Evolutionary conservation across 305 asterid genomes (phyloP).

Genomic region (Solanum aculeatissimum): DNA sequence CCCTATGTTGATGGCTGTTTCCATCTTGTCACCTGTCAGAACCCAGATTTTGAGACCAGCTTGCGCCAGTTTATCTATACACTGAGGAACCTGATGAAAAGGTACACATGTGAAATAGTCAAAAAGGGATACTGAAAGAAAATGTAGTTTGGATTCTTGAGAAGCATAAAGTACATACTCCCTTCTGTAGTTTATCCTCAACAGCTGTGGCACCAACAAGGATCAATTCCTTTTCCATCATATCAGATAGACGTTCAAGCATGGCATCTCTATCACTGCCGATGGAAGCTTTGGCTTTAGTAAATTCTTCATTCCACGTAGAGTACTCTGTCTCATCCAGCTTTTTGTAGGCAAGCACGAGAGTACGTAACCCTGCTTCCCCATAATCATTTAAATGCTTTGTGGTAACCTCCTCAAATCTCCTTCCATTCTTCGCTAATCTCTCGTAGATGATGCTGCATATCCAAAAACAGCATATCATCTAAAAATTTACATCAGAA

Average conservation of each 20-base stretch:
- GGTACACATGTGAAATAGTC: neutral
- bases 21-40: slow-evolving; percentile 98
- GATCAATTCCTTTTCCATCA: slow-evolving; percentile 75
- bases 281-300: slow-evolving; percentile 60
- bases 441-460: slow-evolving; percentile 83
- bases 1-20: slow-evolving; percentile 97
- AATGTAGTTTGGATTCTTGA: neutral
- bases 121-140: neutral
- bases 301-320: slow-evolving; percentile 70
- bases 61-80: slow-evolving; percentile 94
- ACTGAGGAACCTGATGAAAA: slow-evolving; percentile 71
- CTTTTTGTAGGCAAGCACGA: slow-evolving; percentile 72
- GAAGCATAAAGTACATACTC: slow-evolving; percentile 34
- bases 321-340: slow-evolving; percentile 58
- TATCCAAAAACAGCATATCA: neutral
- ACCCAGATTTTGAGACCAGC: slow-evolving; percentile 96
- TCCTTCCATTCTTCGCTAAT: slow-evolving; percentile 58
- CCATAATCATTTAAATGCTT: slow-evolving; percentile 80
- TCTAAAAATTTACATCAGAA: neutral
- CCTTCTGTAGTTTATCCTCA: slow-evolving; percentile 93
- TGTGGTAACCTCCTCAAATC: slow-evolving; percentile 55
- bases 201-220: slow-evolving; percentile 96
- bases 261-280: slow-evolving; percentile 64
- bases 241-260: slow-evolving; percentile 70
- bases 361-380: slow-evolving; percentile 88